Base-by-base conservation (phyloP, 1,284 basidiomycete genomes). In the Ustilago esculenta region DNA sequence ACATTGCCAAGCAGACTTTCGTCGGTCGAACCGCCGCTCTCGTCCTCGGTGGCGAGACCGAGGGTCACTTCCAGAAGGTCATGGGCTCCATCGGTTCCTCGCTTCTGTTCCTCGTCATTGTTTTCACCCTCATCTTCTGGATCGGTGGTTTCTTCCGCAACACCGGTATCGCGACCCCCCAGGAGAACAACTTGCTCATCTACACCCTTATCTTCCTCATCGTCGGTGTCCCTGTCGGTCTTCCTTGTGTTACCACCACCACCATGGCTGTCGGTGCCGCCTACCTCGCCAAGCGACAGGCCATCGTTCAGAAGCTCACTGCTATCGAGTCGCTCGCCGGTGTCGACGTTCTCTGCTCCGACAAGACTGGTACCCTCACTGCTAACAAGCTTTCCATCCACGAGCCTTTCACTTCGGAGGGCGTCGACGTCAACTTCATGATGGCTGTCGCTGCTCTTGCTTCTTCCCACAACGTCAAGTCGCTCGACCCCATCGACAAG, bases 301-400 rank as follows among this genome's bases (percentile, higher is more conserved):
- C 86, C n/a, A 87, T 87, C 77, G 86, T 87, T n/a, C 86, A 87
- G 77, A 87, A 87, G 80, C 83, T 87, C 39, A 86, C 86, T 12
- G 86, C 86, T 43, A 87, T 87, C 79, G 86, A 87, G 78, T 85
- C 85, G 29, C 83, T 87, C 21, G 86, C 86, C 23, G 86, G 86
- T 73, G 86, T 87, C 59, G 85, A 87, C 67, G 85, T 87, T 25
- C 84, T 87, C 33, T 87, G 86, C 81, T 85, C 85, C 30, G 86
- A 87, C 79, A 87, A 87, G 84, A 87, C 86, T 7, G 86, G 85
- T 61, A 86, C 85, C 6, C 79, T 87, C 34, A 87, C 86, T 11
- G 86, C 86, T 41, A 87, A 87, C 84, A 86, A 86, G 82, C 83
- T 87, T n/a, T 84, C 83, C 15, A 81, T 87, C 37, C 85, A 87